A percentile compares a stretch with the other conserved stretches of the same genome.
phyloP scores from a whole-genome alignment of 495 filamentous ascomycete species.

The Penicillium arizonense region DNA sequence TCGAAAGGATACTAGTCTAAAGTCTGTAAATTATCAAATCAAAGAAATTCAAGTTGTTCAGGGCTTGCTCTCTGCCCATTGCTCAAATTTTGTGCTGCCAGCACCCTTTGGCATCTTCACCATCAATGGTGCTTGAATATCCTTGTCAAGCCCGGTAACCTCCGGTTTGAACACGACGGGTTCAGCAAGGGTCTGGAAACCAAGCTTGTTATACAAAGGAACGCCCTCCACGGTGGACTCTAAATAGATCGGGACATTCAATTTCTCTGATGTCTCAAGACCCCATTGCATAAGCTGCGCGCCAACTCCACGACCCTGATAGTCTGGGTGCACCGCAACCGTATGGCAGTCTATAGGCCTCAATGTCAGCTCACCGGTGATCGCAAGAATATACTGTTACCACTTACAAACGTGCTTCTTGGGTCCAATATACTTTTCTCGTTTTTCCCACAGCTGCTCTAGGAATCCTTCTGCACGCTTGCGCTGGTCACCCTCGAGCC shows the following conservation, averaged over 20 bases:
- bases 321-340: conserved; percentile 8
- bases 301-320: conserved; percentile 8
- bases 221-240: conserved; percentile 7
- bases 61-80: neutral
- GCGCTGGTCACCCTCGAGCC: conserved; percentile 5
- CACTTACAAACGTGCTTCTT: conserved; percentile 11
- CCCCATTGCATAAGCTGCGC: conserved; percentile 11
- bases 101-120: conserved; percentile 9
- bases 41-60: too few relatives aligned
- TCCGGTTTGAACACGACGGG: conserved; percentile 3
- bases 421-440: neutral
- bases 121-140: conserved; percentile 9
- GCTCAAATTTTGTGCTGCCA: neutral
- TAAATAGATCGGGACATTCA: conserved; percentile 5
- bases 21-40: too few relatives aligned
- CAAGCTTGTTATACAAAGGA: conserved; percentile 5
- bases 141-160: conserved; percentile 3
- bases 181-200: conserved; percentile 6
- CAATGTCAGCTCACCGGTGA: neutral
- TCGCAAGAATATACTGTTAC: neutral
- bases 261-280: neutral
- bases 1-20: too few relatives aligned
- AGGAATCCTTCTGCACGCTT: neutral
- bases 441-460: conserved; percentile 1
- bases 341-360: conserved; percentile 6